Evolutionary conservation across 805 yeast genomes (phyloP).

Genomic region (Ogataea neopini): DNA sequence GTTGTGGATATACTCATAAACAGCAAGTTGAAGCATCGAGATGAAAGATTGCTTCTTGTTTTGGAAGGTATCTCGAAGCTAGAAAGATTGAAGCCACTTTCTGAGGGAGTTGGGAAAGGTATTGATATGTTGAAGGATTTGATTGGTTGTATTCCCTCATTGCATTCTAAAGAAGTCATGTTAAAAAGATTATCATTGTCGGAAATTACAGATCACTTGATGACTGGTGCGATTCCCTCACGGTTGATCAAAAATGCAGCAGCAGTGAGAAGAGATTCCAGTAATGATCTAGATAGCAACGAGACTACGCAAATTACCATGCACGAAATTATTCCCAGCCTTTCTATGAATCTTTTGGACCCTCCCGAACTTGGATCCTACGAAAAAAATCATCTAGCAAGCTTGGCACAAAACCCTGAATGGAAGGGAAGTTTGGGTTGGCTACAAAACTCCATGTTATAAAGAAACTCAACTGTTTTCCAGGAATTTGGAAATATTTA

Average conservation of each 20-base stretch:
- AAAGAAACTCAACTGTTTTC: neutral
- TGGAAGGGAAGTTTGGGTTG: slow-evolving; percentile 1
- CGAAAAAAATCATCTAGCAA: neutral
- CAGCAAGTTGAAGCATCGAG: neutral
- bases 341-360: neutral
- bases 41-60: slow-evolving; percentile 2
- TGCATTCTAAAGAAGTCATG: neutral
- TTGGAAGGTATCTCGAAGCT: neutral
- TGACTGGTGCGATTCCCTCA: neutral
- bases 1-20: slow-evolving; percentile 6
- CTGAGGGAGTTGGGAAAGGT: slow-evolving; percentile 1
- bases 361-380: neutral
- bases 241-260: neutral
- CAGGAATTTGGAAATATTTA: neutral
- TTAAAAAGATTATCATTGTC: neutral
- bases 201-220: neutral
- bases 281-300: no score
- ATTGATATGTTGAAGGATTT: slow-evolving; percentile 7
- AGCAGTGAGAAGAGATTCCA: no score
- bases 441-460: neutral
- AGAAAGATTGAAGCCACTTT: neutral
- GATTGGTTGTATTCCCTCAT: slow-evolving; percentile 6
- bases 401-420: neutral
- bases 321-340: no score
- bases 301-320: no score